A percentile compares a stretch with the other conserved stretches of the same genome.
These are phyloP conservation scores for Heimioporus retisporus DNA, from an alignment of 1,284 basidiomycete genomes.

Conservation along the genomic window DNA sequence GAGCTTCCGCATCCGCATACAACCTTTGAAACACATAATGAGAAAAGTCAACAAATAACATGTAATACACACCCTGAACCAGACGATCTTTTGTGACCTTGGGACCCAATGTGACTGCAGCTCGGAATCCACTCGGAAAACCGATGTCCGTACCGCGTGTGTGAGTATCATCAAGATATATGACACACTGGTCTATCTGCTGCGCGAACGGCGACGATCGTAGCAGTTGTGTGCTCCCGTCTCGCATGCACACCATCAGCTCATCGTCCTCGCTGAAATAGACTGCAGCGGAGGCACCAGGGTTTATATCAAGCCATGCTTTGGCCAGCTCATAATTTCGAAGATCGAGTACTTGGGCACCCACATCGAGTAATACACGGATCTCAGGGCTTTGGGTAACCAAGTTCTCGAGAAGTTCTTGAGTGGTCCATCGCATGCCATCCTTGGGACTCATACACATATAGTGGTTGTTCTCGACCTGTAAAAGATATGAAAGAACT, in stretches of 20 bases:
- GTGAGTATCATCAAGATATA: conserved; percentile 66
- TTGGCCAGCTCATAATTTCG: not conserved
- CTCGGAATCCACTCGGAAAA: conserved; percentile 53
- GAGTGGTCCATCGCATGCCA: no score
- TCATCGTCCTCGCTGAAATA: conserved; percentile 58
- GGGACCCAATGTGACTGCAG: conserved; percentile 39
- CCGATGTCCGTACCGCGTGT: conserved; percentile 66
- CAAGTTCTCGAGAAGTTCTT: no score
- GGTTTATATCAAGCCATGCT: conserved; percentile 50
- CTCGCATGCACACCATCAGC: conserved; percentile 50
- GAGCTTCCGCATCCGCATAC: not conserved
- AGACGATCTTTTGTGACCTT: not conserved
- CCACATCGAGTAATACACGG: not conserved
- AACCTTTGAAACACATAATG: not conserved
- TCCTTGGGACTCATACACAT: no score
- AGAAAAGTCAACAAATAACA: no score
- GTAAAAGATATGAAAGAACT: not conserved
- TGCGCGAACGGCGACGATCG: conserved; percentile 52
- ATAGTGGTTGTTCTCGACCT: not conserved
- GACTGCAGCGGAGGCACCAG: conserved; percentile 49
- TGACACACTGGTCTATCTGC: conserved; percentile 53
- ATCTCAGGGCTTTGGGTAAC: no score
- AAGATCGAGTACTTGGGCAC: not conserved
- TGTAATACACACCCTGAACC: not conserved
- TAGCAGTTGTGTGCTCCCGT: conserved; percentile 49